These are phyloP conservation scores for Solanum lycopersicoides DNA, from an alignment of 257 asterid genomes.

Conservation along the genomic window DNA sequence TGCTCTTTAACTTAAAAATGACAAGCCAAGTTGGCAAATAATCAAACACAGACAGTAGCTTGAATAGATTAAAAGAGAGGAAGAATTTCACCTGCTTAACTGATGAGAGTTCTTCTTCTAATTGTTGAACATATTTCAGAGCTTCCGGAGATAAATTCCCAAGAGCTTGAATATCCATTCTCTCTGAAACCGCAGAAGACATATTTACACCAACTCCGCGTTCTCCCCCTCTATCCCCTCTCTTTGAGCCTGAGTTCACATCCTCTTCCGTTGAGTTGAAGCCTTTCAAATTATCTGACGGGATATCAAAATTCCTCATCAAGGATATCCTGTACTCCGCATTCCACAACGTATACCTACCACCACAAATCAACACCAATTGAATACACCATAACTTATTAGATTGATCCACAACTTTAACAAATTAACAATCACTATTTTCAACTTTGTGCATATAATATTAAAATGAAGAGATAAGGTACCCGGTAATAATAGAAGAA, in stretches of 20 bases:
- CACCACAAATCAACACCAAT: neutral
- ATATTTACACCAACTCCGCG: constrained; percentile 17
- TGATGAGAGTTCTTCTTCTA: constrained; percentile 55
- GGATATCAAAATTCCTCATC: constrained; percentile 75
- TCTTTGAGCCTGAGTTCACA: constrained; percentile 28
- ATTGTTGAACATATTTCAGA: constrained; percentile 49
- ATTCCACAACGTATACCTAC: constrained; percentile 94
- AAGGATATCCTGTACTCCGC: constrained; percentile 84
- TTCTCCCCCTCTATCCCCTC: constrained; percentile 22
- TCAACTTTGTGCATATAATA: neutral
- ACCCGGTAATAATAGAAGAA: constrained; percentile 92
- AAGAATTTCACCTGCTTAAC: constrained; percentile 55
- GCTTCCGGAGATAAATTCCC: constrained; percentile 55
- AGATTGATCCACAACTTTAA: neutral
- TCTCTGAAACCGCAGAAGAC: neutral
- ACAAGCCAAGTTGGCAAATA: neutral
- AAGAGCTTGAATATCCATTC: constrained; percentile 12
- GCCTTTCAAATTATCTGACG: constrained; percentile 19
- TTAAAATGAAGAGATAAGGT: neutral
- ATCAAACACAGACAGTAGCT: neutral
- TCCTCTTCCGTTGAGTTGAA: constrained; percentile 8
- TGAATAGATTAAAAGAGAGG: neutral
- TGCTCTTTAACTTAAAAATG: neutral
- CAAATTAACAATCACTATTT: neutral
- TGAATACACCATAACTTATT: neutral